Evolutionary conservation across 495 filamentous ascomycete species (phyloP).

Genomic region (Xylaria bambusicola): DNA sequence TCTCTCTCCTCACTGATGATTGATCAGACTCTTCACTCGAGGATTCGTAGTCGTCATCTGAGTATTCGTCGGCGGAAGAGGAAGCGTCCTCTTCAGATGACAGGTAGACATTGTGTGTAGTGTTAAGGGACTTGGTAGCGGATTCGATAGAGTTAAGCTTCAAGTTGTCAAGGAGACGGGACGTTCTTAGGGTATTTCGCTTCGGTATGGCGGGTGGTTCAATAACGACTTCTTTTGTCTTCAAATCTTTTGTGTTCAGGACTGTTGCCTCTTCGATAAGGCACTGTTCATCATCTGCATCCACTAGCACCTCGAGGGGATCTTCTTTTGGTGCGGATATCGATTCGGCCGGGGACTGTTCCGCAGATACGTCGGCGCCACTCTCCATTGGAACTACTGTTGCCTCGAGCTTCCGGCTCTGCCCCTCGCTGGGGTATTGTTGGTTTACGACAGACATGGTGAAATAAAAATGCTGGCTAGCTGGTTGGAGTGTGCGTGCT

Average conservation of each 20-base stretch:
- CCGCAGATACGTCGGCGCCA: conserved; percentile 17
- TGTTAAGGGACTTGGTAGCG: conserved; percentile 29
- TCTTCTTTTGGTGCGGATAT: conserved; percentile 26
- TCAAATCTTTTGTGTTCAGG: conserved; percentile 28
- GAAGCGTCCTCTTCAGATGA: conserved; percentile 56
- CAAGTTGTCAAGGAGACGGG: conserved; percentile 45
- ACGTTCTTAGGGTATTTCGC: conserved; percentile 46
- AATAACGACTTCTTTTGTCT: conserved; percentile 30
- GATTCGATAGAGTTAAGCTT: conserved; percentile 40
- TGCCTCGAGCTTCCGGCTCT: conserved; percentile 8
- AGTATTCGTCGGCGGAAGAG: conserved; percentile 52
- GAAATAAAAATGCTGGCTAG: conserved; percentile 1
- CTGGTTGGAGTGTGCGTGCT: no score
- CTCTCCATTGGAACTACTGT: conserved; percentile 18
- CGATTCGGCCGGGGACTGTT: conserved; percentile 24
- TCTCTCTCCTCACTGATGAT: conserved; percentile 37
- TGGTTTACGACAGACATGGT: conserved; percentile 31
- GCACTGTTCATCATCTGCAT: conserved; percentile 31
- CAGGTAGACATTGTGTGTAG: conserved; percentile 51
- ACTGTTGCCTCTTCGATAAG: conserved; percentile 30
- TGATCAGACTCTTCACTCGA: conserved; percentile 38
- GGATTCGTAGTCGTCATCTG: conserved; percentile 52
- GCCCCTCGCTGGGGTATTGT: conserved; percentile 14
- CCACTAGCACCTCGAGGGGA: conserved; percentile 27
- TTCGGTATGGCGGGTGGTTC: conserved; percentile 38